Evolutionary conservation across 2,329 filamentous ascomycete species (phyloP), one percentile per base, ranked within the genome.

Genomic region (Lojkania enalia): DNA sequence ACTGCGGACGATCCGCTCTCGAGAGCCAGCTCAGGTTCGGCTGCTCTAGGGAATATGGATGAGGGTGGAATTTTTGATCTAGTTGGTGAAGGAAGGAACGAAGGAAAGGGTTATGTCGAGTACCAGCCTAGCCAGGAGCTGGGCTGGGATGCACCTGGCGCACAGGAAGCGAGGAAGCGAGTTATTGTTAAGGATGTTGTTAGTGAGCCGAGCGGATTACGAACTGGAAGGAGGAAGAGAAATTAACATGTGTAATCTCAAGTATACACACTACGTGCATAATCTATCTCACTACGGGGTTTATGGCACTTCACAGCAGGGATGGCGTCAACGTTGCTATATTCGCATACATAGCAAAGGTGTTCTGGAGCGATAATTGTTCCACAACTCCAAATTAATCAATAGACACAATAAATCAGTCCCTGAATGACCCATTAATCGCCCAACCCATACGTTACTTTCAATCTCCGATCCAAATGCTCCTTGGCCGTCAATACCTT

Each of bases 391-490:
- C 5, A 20, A 9, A 5, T 36, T 20, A 21, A 16, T 33, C 6
- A 6, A n/a, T 12, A 20, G 20, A 16, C 21, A 25, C 19, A 18
- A 9, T n/a, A n/a, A n/a, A n/a, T n/a, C n/a, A n/a, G n/a, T n/a
- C n/a, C n/a, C n/a, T n/a, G n/a, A n/a, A n/a, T n/a, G n/a, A n/a
- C 20, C 27, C n/a, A 20, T 48, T 13, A 42, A 2, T 45, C 43
- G 32, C 58, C 49, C 14, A 74, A 50, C 16, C 73, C 76, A 71
- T 84, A 85, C 2, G 82, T 84, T 16, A 80, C 80, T 40, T 74
- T 76, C 60, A 85, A 60, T 49, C 82, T 71, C 45, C 75, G 70
- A 55, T 77, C 74, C 64, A 85, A 64, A 74, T 85, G 82, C 58
- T 81, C 77, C 50, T 71, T 73, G 1, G 82, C 82, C 21, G 81